Percentiles rank a stretch among this genome's conserved stretches.
phyloP scores from a whole-genome alignment of 2,329 filamentous ascomycete genomes.

The Ascochyta lentis region DNA sequence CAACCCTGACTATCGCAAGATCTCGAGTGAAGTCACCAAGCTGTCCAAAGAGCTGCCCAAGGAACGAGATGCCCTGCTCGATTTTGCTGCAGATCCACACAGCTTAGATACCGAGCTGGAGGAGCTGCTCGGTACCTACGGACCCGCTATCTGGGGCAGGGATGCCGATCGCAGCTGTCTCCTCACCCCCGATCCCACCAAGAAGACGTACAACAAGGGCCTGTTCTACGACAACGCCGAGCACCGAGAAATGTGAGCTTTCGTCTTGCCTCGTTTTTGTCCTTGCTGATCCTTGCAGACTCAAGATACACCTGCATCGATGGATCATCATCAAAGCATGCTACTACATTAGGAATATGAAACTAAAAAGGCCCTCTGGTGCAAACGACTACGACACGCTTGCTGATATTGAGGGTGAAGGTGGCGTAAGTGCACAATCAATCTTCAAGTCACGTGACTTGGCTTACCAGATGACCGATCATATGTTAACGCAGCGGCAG shows the following conservation, averaged over 20 bases:
- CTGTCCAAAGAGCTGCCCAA: slow-evolving; percentile 47
- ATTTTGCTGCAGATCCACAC: slow-evolving; percentile 44
- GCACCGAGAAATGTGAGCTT: slow-evolving; percentile 42
- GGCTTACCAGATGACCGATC: not conserved
- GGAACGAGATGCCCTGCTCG: slow-evolving; percentile 46
- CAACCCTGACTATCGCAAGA: slow-evolving; percentile 46
- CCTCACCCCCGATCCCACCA: slow-evolving; percentile 40
- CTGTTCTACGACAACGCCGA: slow-evolving; percentile 43
- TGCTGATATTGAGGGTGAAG: slow-evolving; percentile 41
- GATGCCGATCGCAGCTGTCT: slow-evolving; percentile 44
- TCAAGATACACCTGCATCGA: slow-evolving; percentile 47
- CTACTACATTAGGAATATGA: slow-evolving; percentile 49
- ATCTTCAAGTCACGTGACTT: slow-evolving; percentile 18
- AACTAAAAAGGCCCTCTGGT: slow-evolving; percentile 43
- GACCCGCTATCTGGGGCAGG: slow-evolving; percentile 45
- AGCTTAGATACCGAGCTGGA: slow-evolving; percentile 44
- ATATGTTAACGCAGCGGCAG: slow-evolving; percentile 29
- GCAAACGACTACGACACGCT: slow-evolving; percentile 40
- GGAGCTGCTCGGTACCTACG: slow-evolving; percentile 40
- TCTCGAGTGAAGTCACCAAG: slow-evolving; percentile 46
- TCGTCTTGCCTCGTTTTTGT: not conserved
- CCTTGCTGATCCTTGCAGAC: slow-evolving; percentile 22
- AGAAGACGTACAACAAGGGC: slow-evolving; percentile 46
- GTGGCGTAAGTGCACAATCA: slow-evolving; percentile 21
- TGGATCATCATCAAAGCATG: slow-evolving; percentile 51